A percentile compares a stretch with the other conserved stretches of the same genome.
Conservation (phyloP, 805 yeast genomes). For the Candida insectalens region DNA sequence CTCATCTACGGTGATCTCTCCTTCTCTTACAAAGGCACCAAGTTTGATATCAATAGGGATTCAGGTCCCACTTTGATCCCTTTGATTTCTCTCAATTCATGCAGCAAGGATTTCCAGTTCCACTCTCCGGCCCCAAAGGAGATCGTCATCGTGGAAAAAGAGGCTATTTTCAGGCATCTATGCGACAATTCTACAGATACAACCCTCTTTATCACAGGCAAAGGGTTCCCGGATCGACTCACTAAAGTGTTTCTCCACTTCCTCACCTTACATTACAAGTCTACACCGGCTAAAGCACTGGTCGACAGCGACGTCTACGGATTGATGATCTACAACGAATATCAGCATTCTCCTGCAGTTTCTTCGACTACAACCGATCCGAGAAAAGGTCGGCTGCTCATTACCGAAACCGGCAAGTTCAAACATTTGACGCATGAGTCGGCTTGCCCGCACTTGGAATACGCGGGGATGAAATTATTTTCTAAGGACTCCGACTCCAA, state of each 20-base stretch:
- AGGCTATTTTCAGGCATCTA: constrained; percentile 34
- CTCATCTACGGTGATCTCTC: constrained; percentile 33
- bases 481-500: too few relatives aligned
- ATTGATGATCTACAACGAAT: constrained; percentile 36
- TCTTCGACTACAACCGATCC: neutral
- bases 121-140: constrained; percentile 11
- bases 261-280: constrained; percentile 13
- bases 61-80: constrained; percentile 29
- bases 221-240: constrained; percentile 55
- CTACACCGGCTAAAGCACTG: constrained; percentile 32
- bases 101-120: constrained; percentile 11
- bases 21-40: constrained; percentile 8
- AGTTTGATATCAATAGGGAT: constrained; percentile 3
- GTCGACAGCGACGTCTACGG: constrained; percentile 66
- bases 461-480: too few relatives aligned
- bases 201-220: constrained; percentile 58
- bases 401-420: too few relatives aligned
- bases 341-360: constrained; percentile 7
- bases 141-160: constrained; percentile 41
- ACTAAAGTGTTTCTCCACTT: constrained; percentile 34
- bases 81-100: constrained; percentile 18
- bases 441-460: too few relatives aligned
- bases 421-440: too few relatives aligned
- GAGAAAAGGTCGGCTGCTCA: neutral
- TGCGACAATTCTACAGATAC: constrained; percentile 10